Conservation (phyloP, 768 basidiomycete species). For the Mrakia gelida region DNA sequence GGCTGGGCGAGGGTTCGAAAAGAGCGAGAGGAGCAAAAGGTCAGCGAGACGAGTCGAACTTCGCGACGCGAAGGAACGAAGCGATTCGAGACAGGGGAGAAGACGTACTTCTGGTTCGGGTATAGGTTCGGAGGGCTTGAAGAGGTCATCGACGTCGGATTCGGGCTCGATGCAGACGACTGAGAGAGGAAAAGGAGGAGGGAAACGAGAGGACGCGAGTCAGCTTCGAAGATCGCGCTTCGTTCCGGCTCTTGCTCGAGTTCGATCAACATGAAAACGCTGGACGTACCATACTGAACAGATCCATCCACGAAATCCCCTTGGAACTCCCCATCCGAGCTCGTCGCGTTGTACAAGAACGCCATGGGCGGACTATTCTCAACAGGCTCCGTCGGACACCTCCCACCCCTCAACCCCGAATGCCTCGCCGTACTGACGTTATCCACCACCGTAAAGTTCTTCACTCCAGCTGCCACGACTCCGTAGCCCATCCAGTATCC, state of each 20-base stretch:
- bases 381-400: constrained; percentile 37
- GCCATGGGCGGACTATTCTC: constrained; percentile 44
- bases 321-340: constrained; percentile 41
- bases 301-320: constrained; percentile 42
- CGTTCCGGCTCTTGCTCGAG: too few relatives aligned
- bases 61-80: not conserved
- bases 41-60: not conserved
- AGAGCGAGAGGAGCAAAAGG: not conserved
- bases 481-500: constrained; percentile 49
- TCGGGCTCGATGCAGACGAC: constrained; percentile 45
- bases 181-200: constrained; percentile 22
- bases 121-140: constrained; percentile 6
- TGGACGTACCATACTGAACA: constrained; percentile 44
- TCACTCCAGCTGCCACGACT: constrained; percentile 46
- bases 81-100: not conserved
- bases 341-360: constrained; percentile 38
- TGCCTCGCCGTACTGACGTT: constrained; percentile 45
- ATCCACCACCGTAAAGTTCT: constrained; percentile 45
- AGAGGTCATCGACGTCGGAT: constrained; percentile 14
- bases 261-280: not conserved
- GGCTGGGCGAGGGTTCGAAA: too few relatives aligned
- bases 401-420: constrained; percentile 38
- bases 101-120: constrained; percentile 9
- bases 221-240: not conserved
- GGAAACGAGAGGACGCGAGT: not conserved